Evolutionary conservation across 148 eudicot genomes (phyloP), one percentile per base, ranked within the genome.

Genomic region (Camellia sinensis): DNA sequence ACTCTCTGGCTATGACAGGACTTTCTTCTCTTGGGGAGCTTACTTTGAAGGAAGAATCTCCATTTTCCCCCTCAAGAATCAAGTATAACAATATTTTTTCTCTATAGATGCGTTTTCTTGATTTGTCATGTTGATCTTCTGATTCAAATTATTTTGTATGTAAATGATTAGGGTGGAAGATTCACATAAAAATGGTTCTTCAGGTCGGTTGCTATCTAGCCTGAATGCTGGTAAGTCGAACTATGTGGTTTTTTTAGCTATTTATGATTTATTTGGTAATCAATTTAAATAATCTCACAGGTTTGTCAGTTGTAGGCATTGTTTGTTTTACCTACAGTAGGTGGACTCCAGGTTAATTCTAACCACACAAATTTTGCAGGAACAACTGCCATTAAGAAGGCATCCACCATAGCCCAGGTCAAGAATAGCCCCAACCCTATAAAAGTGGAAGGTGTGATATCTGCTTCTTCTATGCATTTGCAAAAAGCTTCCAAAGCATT

Each of bases 41-140:
- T 77, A 71, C 75, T 37, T 82, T 88, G 65, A 89, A 91, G 80
- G 85, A 79, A 52, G 92, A 89, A 84, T 84, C 92, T 60, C 80
- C 84, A 67, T 91, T 89, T 85, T 85, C 92, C 53, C 89, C 94
- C 46, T 78, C 91, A 59, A 86, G 87, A 82, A 82, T 89, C 85
- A 91, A 87, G 94, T 91, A 89, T 71, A 79, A 63, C 53, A 64
- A 29, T 52, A 50, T 11, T 50, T 64, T 62, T 61, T 56, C 68
- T 40, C 40, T 19, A 3, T 45, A 60, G 22, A 71, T 76, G 66
- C 10, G 62, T 43, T 77, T 74, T 79, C 74, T 57, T 61, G 45
- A 40, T 41, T 63, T 52, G 14, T 75, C 68, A 83, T 62, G 43
- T 18, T 21, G 29, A n/a, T 74, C 70, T 84, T 69, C 46, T 67